Evolutionary conservation across 257 asterid species (phyloP), one percentile per base, ranked within the genome.

Genomic region (Ilex aquifolium): DNA sequence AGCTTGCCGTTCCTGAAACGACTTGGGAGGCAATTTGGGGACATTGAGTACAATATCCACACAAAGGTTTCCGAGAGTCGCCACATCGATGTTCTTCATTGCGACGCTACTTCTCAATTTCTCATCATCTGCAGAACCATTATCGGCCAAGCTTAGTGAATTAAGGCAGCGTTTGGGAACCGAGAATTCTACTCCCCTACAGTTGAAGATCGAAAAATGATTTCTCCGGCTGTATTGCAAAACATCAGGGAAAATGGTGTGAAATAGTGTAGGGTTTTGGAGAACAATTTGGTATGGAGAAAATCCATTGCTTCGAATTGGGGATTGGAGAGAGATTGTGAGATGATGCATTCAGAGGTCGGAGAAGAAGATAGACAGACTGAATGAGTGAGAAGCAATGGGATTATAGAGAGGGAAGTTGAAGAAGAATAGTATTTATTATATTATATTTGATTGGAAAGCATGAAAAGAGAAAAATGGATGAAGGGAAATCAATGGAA

Each of bases 31-130:
- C 78, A 91, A 69, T 58, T 80, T 36, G 3, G 95, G 95, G 58
- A 91, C 98, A 77, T 61, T 80, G 62, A 91, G 92, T 57, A 91
- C 98, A 69, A 91, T 80, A 73, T 91, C 96, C 30, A 91, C 87
- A 36, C 98, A 91, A 15, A 91, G 82, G 76, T 91, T 91, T 6
- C 98, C 98, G 13, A 91, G 69, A 27, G 98, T 91, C 1, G 95
- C 86, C 63, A 91, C 85, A 69, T 91, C 98, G 30, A 91, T 67
- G 14, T 86, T 92, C 77, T 91, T 91, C 42, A 36, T 7, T 36
- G 71, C 75, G 7, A 70, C 81, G 50, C 63, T 68, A 36, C 76
- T 61, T 55, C 73, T 69, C 11, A 70, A 10, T 62, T 79, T 63
- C 60, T 76, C 87, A 11, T 78, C 88, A 13, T 75, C 82, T 39